Percentiles rank a stretch among this genome's conserved stretches.
Conservation (phyloP, 352 stramenopile species). For the Pseudoperonospora humuli region DNA sequence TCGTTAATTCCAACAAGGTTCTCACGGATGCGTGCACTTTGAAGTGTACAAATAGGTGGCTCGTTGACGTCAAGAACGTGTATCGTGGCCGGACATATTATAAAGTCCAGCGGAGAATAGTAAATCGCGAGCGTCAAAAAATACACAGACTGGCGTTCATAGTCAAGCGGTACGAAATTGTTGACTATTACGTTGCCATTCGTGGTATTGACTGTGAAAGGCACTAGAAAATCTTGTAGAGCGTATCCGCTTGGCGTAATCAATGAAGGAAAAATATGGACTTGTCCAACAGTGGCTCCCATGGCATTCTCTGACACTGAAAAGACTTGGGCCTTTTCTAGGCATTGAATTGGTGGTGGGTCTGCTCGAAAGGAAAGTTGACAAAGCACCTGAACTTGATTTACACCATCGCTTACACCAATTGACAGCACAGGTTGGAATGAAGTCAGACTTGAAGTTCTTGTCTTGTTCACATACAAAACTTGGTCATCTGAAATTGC, state of each 20-base stretch:
- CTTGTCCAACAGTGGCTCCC: conserved; percentile 5
- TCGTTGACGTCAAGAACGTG: conserved; percentile 44
- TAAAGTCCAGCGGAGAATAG: conserved; percentile 27
- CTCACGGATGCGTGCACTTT: conserved; percentile 22
- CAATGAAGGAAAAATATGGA: conserved; percentile 4
- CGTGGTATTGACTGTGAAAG: conserved; percentile 33
- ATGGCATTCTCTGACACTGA: conserved; percentile 15
- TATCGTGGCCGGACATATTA: conserved; percentile 32
- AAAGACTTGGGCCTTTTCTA: conserved; percentile 6
- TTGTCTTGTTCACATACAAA: conserved; percentile 9
- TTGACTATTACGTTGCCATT: conserved; percentile 28
- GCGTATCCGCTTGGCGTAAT: conserved; percentile 1
- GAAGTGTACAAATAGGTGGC: conserved; percentile 23
- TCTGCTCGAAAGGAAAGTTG: conserved; percentile 18
- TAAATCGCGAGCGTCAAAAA: conserved; percentile 27
- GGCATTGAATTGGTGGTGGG: conserved; percentile 29
- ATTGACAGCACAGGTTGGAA: conserved; percentile 8
- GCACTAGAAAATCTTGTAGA: conserved; percentile 6
- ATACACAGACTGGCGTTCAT: conserved; percentile 25
- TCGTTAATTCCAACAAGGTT: conserved; percentile 19
- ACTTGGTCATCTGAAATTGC: conserved; percentile 10
- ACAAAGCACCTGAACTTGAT: conserved; percentile 14
- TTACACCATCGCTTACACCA: conserved; percentile 16
- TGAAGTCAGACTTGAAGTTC: background rate
- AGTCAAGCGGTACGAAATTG: conserved; percentile 30